Percentiles rank a stretch among this genome's conserved stretches.
These are phyloP conservation scores for Jackrogersella minutella DNA, from an alignment of 495 filamentous ascomycete species.

Conservation along the genomic window DNA sequence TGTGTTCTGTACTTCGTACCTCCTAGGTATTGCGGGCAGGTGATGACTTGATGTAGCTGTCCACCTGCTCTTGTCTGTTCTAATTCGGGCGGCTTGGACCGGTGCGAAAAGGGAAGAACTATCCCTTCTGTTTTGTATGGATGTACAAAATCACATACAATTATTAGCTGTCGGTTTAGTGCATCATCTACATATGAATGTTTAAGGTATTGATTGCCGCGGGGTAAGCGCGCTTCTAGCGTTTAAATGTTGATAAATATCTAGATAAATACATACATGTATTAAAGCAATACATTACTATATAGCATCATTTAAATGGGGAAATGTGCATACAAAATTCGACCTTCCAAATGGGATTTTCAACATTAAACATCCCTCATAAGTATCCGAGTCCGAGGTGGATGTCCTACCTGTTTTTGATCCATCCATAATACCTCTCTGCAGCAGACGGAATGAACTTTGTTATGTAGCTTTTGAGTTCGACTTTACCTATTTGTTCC, in stretches of 20 bases:
- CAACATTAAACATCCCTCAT: neutral
- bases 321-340: neutral
- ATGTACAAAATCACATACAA: too few relatives aligned
- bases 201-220: neutral
- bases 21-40: slow-evolving; percentile 5
- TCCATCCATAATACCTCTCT: neutral
- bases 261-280: neutral
- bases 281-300: neutral
- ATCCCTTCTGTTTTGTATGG: too few relatives aligned
- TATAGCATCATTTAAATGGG: neutral
- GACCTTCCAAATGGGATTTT: slow-evolving; percentile 4
- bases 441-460: slow-evolving; percentile 5
- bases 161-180: neutral
- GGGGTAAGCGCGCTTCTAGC: slow-evolving; percentile 8
- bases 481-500: neutral
- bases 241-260: neutral
- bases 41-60: slow-evolving; percentile 9
- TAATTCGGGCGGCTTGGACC: slow-evolving; percentile 4
- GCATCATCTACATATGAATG: neutral
- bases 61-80: neutral
- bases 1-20: neutral
- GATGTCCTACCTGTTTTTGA: neutral
- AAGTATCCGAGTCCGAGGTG: slow-evolving; percentile 1
- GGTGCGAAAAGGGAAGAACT: neutral
- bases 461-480: slow-evolving; percentile 6